A percentile compares a stretch with the other conserved stretches of the same genome.
These are phyloP conservation scores for Metarhizium humberi DNA, from an alignment of 2,329 filamentous ascomycete genomes.

Conservation along the genomic window DNA sequence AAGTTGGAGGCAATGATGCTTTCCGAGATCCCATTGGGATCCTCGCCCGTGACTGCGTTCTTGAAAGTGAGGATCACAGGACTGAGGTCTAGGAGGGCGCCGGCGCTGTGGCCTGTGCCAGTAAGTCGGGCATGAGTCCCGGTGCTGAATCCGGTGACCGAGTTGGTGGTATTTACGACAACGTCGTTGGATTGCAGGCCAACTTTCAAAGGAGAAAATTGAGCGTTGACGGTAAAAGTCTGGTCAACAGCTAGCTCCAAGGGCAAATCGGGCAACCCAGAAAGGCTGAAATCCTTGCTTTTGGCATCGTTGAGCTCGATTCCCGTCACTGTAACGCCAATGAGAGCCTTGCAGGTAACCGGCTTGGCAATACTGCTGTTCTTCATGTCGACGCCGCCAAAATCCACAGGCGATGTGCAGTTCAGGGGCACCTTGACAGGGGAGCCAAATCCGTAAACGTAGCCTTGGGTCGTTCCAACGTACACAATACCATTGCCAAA, in stretches of 20 bases:
- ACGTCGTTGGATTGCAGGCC: conserved; percentile 39
- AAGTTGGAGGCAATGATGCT: conserved; percentile 39
- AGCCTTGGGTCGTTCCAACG: conserved; percentile 40
- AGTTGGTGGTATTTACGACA: conserved; percentile 38
- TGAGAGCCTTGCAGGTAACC: conserved; percentile 39
- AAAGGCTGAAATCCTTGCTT: conserved; percentile 28
- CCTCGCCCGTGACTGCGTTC: conserved; percentile 35
- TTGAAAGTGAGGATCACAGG: conserved; percentile 40
- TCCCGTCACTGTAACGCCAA: conserved; percentile 30
- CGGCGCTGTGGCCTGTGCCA: conserved; percentile 37
- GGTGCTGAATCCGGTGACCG: conserved; percentile 33
- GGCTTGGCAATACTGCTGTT: conserved; percentile 15
- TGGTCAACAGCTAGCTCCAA: conserved; percentile 23
- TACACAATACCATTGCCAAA: conserved; percentile 49
- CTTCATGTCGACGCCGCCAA: conserved; percentile 35
- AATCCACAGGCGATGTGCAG: conserved; percentile 39
- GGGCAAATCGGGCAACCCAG: conserved; percentile 22
- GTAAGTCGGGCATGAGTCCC: conserved; percentile 36
- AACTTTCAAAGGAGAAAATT: conserved; percentile 35
- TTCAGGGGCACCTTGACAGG: conserved; percentile 44
- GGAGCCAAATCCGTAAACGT: conserved; percentile 45
- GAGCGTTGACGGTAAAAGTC: conserved; percentile 32
- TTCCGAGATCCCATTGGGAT: conserved; percentile 28
- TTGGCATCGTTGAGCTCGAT: conserved; percentile 23
- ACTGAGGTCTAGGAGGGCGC: conserved; percentile 34